These are phyloP conservation scores for Euryodendron excelsum DNA, from an alignment of 148 eudicot genomes.

Conservation along the genomic window DNA sequence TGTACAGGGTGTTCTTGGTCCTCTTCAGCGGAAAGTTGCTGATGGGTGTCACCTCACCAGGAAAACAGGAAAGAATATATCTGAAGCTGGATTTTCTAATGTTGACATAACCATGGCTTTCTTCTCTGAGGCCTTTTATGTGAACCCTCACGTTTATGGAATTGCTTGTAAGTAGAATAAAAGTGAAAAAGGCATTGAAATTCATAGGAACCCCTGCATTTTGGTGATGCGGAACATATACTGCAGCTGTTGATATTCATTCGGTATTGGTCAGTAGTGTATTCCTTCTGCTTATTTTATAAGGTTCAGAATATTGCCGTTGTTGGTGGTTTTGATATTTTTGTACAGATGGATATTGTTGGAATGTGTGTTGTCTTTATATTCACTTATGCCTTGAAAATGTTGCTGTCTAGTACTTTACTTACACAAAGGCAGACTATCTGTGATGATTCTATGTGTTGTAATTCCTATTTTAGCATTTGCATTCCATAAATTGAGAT, in stretches of 20 bases:
- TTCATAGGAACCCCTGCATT: neutral
- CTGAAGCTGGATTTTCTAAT: slow-evolving; percentile 70
- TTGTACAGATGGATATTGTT: no score
- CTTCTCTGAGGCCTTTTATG: slow-evolving; percentile 46
- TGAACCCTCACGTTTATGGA: slow-evolving; percentile 73
- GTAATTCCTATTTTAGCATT: no score
- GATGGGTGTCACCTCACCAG: slow-evolving; percentile 90
- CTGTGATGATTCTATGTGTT: no score
- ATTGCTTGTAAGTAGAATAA: slow-evolving; percentile 55
- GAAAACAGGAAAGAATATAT: slow-evolving; percentile 51
- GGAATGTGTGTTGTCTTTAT: no score
- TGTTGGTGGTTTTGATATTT: no score
- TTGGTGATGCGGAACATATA: neutral
- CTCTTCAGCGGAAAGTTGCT: slow-evolving; percentile 68
- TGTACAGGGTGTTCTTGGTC: slow-evolving; percentile 58
- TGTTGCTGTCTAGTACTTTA: no score
- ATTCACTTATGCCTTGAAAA: no score
- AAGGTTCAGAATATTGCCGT: no score
- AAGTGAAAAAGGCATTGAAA: neutral
- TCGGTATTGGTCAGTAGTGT: no score
- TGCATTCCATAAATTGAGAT: no score
- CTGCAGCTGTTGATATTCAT: neutral
- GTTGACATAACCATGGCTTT: slow-evolving; percentile 39
- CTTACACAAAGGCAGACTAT: no score
- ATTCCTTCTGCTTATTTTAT: no score